Conservation (phyloP, 2,329 filamentous ascomycete genomes). For the Plenodomus biglobosus region DNA sequence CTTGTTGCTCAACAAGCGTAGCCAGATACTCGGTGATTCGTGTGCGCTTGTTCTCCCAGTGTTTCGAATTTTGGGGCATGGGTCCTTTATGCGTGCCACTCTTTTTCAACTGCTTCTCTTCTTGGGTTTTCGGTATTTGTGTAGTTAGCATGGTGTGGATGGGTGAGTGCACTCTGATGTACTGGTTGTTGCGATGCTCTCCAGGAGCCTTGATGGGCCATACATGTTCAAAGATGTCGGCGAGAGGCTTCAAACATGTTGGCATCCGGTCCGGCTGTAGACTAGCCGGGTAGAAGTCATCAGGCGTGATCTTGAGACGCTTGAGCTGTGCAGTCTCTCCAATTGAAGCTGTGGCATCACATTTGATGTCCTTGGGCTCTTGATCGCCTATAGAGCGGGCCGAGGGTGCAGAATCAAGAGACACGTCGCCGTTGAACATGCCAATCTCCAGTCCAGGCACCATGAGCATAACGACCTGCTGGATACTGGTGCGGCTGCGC, state of each 20-base stretch:
- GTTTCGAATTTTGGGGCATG: slow-evolving; percentile 63
- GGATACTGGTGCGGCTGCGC: slow-evolving; percentile 57
- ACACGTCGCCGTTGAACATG: slow-evolving; percentile 71
- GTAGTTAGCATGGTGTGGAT: slow-evolving; percentile 80
- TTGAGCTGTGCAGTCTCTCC: slow-evolving; percentile 23
- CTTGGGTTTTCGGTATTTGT: slow-evolving; percentile 67
- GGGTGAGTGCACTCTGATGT: slow-evolving; percentile 79
- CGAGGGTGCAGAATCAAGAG: slow-evolving; percentile 15
- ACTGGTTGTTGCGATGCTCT: slow-evolving; percentile 67
- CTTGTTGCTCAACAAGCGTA: slow-evolving; percentile 70
- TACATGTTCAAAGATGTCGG: slow-evolving; percentile 80
- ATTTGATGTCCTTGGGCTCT: slow-evolving; percentile 4
- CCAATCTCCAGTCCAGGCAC: slow-evolving; percentile 86
- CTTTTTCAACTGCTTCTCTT: slow-evolving; percentile 63
- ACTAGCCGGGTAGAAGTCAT: slow-evolving; percentile 53
- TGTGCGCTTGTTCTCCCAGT: slow-evolving; percentile 74
- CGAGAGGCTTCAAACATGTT: slow-evolving; percentile 60
- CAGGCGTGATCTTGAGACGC: slow-evolving; percentile 45
- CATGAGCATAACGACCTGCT: slow-evolving; percentile 86
- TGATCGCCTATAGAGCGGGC: slow-evolving; percentile 3
- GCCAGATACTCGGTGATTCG: slow-evolving; percentile 79
- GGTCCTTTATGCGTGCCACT: slow-evolving; percentile 47
- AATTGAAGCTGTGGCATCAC: slow-evolving; percentile 11
- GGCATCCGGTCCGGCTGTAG: slow-evolving; percentile 49
- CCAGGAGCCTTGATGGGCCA: slow-evolving; percentile 90